Percentiles rank a stretch among this genome's conserved stretches.
phyloP scores from a whole-genome alignment of 192 early-diverging fungal genomes.

The Ambispora gerdemannii region DNA sequence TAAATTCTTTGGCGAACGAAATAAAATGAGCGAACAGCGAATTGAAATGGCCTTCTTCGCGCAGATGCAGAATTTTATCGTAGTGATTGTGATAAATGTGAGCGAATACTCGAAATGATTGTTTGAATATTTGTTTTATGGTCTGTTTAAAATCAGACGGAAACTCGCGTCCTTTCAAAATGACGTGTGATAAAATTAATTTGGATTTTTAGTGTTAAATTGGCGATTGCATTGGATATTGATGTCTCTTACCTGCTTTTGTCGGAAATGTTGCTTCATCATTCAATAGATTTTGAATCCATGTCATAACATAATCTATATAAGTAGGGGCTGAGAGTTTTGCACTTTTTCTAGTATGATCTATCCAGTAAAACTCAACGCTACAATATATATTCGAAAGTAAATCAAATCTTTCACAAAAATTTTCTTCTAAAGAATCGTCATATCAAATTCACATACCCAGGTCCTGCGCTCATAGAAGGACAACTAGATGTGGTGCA shows the following conservation, averaged over 20 bases:
- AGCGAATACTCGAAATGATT: constrained; percentile 84
- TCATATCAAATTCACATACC: constrained; percentile 42
- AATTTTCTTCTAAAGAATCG: too few species aligned
- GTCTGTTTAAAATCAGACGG: constrained; percentile 71
- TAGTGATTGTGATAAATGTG: constrained; percentile 95
- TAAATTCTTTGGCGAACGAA: constrained; percentile 90
- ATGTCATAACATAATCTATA: constrained; percentile 87
- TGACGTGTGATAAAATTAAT: background rate
- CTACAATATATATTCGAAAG: too few species aligned
- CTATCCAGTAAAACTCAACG: constrained; percentile 90
- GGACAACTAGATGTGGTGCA: constrained; percentile 82
- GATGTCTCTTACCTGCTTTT: constrained; percentile 63
- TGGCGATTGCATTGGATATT: background rate
- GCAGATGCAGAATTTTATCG: constrained; percentile 76
- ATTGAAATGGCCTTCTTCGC: constrained; percentile 89
- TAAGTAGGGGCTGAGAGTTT: constrained; percentile 94
- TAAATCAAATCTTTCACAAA: too few species aligned
- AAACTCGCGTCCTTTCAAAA: constrained; percentile 70
- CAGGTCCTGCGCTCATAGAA: constrained; percentile 78
- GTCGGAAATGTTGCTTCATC: constrained; percentile 94
- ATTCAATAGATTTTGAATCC: constrained; percentile 80
- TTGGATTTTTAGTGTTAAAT: too few species aligned
- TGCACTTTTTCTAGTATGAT: constrained; percentile 69
- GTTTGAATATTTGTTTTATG: constrained; percentile 74
- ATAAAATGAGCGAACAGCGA: constrained; percentile 95